Evolutionary conservation across 441 rosid genomes (phyloP).

Genomic region (Jatropha podagrica): DNA sequence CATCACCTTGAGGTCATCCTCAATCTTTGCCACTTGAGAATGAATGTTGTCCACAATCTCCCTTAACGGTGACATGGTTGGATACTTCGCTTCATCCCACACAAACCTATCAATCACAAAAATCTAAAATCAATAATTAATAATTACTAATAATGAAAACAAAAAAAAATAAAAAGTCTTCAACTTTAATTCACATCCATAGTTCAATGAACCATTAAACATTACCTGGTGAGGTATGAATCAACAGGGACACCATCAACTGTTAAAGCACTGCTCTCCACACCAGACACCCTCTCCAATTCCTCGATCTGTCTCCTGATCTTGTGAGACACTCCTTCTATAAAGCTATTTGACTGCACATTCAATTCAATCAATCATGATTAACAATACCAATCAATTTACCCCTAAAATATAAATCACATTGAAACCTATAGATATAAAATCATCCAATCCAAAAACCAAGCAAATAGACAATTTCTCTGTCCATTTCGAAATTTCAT

Average conservation of each 20-base stretch:
- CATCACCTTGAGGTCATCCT: constrained; percentile 98
- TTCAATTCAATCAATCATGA: constrained; percentile 4
- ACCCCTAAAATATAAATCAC: background rate
- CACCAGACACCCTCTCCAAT: constrained; percentile 79
- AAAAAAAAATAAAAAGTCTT: background rate
- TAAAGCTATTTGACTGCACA: constrained; percentile 80
- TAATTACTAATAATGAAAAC: background rate
- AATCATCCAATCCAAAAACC: no score
- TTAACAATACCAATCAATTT: background rate
- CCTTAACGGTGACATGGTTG: constrained; percentile 85
- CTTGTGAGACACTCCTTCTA: constrained; percentile 94
- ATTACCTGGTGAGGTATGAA: constrained; percentile 91
- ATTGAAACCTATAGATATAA: background rate
- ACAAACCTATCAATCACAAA: constrained; percentile 60
- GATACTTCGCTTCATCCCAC: constrained; percentile 98
- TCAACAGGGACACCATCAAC: constrained; percentile 97
- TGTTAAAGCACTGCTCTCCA: constrained; percentile 77
- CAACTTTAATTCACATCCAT: background rate
- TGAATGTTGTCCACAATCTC: constrained; percentile 86
- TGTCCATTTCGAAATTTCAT: constrained; percentile 1
- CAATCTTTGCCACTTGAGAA: constrained; percentile 84
- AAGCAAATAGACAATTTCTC: background rate
- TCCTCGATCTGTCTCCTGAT: constrained; percentile 98
- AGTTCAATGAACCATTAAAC: background rate
- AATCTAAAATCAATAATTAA: constrained; percentile 13